Evolutionary conservation across 768 basidiomycete species (phyloP), one percentile per base, ranked within the genome.

Genomic region (Nevesoporus exiguus): DNA sequence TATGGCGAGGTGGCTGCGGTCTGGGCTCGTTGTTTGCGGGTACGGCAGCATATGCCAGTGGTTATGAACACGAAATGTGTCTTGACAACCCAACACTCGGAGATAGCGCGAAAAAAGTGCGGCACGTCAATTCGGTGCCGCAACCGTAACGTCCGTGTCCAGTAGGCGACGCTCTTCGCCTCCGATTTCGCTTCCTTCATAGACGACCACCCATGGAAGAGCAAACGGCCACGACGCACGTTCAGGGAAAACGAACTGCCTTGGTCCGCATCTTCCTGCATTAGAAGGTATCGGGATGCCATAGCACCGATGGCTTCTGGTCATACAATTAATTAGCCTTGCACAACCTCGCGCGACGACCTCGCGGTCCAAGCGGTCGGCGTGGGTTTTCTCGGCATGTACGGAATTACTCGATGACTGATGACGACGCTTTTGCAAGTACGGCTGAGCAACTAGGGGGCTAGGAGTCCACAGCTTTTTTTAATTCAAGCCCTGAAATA

Each of bases 291-390:
- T 19, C 19, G 15, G 10, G 19, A 15, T 19, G 14, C 46, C 51
- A n/a, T 46, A 48, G 45, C 24, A 11, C 29, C 30, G 31, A 25
- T 3, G 24, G 36, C 22, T 42, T 29, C 52, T 17, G 14, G 34
- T 55, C 24, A 8, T 31, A 15, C 10, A 7, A 52, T 14, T 29
- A 17, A 59, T 59, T 59, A 61, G 47, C 48, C 51, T 57, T 51
- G 56, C 33, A 19, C n/a, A 9, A 13, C 34, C 17, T 36, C 25
- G 31, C 27, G 33, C 33, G 11, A 24, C 15, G 27, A 11, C 25
- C 21, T 36, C 8, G 43, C 30, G 17, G 29, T 25, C 33, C 49
- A 11, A 14, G 10, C n/a, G 22, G 37, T 37, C 49, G 49, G 54
- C 33, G 41, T 43, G 41, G 39, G 46, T 43, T 21, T 43, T 36